Base-by-base conservation (phyloP, 768 basidiomycete genomes). In the Omphalotus guepiniiformis region DNA sequence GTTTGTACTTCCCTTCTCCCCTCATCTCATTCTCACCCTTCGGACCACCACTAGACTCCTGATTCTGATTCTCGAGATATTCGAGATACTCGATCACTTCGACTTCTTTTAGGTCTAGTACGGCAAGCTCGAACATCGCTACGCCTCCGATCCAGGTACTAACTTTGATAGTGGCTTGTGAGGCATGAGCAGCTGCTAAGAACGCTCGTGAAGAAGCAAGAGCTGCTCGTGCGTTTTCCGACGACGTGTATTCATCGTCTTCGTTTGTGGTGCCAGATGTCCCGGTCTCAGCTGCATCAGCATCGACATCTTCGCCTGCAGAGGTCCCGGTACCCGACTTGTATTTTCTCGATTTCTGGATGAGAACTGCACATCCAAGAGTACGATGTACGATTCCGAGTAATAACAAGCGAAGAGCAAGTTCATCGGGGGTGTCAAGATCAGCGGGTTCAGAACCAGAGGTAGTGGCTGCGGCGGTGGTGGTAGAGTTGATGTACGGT, bases 121-220 rank as follows among this genome's bases (percentile, higher is more conserved):
- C 83, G 0, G 85, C 82, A 11, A 82, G 63, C 62, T 90, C 88
- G 48, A 88, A 87, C 58, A 75, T 67, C 12, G 84, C 75, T 2
- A 88, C 72, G 3, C 83, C 79, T 1, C 69, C 71, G 4, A 88
- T 75, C 88, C 88, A 90, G 0, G 76, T 81, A 52, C 75, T 82
- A 26, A 75, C 68, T n/a, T 71, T 66, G 28, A 76, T 60, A 22
- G 61, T 44, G 11, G 59, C 49, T 23, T 75, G 71, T 9, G 70
- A 64, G 6, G 59, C 62, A 46, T 72, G 58, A 0, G 84, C 80
- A 23, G 46, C 46, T 2, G 15, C 18, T 12, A 47, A 36, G 52
- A 80, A 76, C 0, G 59, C 57, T 4, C 81, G 74, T 1, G 79
- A 62, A 1, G 70, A 59, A 0, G 53, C 53, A 54, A 46, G 35